These are phyloP conservation scores for Rhododendron williamsianum DNA, from an alignment of 148 eudicot species.

Conservation along the genomic window DNA sequence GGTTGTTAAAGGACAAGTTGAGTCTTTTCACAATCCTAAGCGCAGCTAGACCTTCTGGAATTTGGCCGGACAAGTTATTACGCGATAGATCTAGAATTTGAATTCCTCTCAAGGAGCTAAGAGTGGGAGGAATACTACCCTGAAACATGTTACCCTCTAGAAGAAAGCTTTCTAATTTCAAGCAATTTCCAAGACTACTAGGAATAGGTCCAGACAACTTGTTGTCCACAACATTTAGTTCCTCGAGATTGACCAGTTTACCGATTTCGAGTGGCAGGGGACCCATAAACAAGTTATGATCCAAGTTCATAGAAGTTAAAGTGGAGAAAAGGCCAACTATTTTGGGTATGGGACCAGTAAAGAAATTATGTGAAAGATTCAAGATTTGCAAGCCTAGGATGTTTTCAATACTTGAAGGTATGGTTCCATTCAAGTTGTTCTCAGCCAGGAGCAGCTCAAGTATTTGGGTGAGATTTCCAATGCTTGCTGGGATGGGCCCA, in stretches of 20 bases:
- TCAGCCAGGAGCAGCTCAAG: background rate
- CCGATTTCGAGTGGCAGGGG: background rate
- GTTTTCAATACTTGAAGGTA: conserved; percentile 16
- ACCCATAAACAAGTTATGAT: background rate
- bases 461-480: conserved; percentile 15
- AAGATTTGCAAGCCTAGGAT: conserved; percentile 9
- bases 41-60: background rate
- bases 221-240: background rate
- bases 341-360: conserved; percentile 18
- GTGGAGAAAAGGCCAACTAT: background rate
- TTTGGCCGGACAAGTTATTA: conserved; percentile 3
- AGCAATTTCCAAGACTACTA: background rate
- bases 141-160: background rate
- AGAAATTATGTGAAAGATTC: conserved; percentile 2
- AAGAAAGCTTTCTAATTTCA: background rate
- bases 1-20: conserved; percentile 3
- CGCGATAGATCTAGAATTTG: background rate
- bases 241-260: background rate
- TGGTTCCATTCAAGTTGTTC: conserved; percentile 17
- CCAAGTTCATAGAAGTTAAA: background rate
- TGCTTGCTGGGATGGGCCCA: conserved; percentile 8
- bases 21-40: background rate
- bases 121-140: background rate
- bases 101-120: conserved; percentile 3
- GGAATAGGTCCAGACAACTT: background rate